Evolutionary conservation across 208 protist genomes (phyloP).

Genomic region (Herpetomonas samuelpessoai): DNA sequence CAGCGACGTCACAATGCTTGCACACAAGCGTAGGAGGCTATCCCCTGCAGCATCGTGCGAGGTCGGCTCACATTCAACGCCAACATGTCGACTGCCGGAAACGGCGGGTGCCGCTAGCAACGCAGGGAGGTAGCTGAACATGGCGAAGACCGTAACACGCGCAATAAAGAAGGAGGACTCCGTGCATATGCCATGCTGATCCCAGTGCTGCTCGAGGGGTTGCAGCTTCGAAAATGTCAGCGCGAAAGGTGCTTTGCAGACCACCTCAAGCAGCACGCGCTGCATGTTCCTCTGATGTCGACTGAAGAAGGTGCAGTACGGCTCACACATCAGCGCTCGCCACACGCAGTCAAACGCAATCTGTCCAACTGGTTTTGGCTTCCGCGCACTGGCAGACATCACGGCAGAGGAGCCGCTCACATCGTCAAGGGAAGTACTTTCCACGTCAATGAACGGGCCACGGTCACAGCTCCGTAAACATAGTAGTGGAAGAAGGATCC

Average conservation of each 20-base stretch:
- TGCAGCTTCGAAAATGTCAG: conserved; percentile 16
- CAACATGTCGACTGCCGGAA: too few relatives aligned
- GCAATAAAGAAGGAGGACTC: conserved; percentile 6
- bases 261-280: conserved; percentile 37
- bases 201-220: background rate
- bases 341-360: background rate
- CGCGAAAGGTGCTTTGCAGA: conserved; percentile 27
- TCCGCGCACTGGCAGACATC: background rate
- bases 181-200: background rate
- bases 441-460: background rate
- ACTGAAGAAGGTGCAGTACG: conserved; percentile 10
- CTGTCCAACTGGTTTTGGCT: background rate
- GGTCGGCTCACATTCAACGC: too few relatives aligned
- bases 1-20: background rate
- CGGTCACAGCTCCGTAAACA: conserved; percentile 43
- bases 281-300: conserved; percentile 21
- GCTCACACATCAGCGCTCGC: background rate
- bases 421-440: background rate
- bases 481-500: conserved; percentile 47
- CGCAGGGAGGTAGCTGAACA: conserved; percentile 14
- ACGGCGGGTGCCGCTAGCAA: background rate
- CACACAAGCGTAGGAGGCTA: background rate
- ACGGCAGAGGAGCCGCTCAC: background rate
- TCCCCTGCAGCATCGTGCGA: conserved; percentile 7
- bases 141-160: conserved; percentile 12